phyloP scores from a whole-genome alignment of 2,329 filamentous ascomycete species.

The Apiospora koreana region DNA sequence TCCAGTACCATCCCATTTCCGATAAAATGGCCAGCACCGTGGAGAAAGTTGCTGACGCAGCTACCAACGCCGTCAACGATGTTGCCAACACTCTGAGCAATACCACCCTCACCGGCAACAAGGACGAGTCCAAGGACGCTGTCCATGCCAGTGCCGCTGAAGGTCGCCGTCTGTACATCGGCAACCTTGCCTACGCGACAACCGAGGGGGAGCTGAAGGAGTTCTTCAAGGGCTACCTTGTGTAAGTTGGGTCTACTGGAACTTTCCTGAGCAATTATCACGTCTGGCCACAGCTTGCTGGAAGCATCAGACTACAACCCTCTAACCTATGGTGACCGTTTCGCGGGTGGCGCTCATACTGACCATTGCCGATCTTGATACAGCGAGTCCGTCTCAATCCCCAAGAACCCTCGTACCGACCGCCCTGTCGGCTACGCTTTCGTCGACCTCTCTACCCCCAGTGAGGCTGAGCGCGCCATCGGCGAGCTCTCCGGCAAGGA shows the following conservation, averaged over 20 bases:
- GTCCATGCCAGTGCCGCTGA: slow-evolving; percentile 97
- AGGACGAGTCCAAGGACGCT: slow-evolving; percentile 71
- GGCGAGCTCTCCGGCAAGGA: slow-evolving; percentile 94
- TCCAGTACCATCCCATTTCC: slow-evolving; percentile 27
- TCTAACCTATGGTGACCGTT: not conserved
- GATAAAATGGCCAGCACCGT: slow-evolving; percentile 81
- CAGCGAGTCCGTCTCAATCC: slow-evolving; percentile 98
- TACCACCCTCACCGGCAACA: slow-evolving; percentile 63
- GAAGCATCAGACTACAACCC: too few species aligned
- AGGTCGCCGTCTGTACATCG: slow-evolving; percentile 99
- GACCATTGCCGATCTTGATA: not conserved
- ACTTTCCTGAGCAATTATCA: not conserved
- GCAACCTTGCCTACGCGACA: slow-evolving; percentile 99
- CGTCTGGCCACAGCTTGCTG: not conserved
- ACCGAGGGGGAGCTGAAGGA: slow-evolving; percentile 99
- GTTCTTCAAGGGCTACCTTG: slow-evolving; percentile 99
- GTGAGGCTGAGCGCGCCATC: slow-evolving; percentile 94
- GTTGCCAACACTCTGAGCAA: slow-evolving; percentile 74
- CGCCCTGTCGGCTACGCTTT: slow-evolving; percentile 99
- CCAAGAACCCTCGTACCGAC: slow-evolving; percentile 98
- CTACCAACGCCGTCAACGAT: slow-evolving; percentile 72
- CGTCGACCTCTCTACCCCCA: slow-evolving; percentile 92
- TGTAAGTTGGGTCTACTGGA: slow-evolving; percentile 67
- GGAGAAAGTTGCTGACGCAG: slow-evolving; percentile 65
- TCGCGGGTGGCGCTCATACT: not conserved